Percentiles rank a stretch among this genome's conserved stretches.
These are phyloP conservation scores for Nymphaea thermarum DNA, from an alignment of 164 flowering plant genomes.

Conservation along the genomic window DNA sequence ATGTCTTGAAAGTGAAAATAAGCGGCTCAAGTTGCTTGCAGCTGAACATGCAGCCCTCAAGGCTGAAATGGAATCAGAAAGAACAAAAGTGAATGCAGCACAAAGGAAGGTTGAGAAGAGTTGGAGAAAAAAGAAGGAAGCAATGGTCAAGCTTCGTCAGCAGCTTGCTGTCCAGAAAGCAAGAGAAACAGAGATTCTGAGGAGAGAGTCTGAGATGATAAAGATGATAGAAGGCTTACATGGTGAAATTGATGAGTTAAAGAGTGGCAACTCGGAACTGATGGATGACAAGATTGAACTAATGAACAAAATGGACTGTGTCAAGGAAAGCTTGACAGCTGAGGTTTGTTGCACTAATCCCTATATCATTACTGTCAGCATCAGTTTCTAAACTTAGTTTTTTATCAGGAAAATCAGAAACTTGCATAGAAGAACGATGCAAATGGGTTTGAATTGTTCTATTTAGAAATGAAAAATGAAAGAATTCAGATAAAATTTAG, in stretches of 20 bases:
- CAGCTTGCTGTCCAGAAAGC: slow-evolving; percentile 21
- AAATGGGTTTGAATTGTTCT: too few species aligned
- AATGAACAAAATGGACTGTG: slow-evolving; percentile 17
- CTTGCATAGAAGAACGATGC: too few species aligned
- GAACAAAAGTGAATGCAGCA: slow-evolving; percentile 24
- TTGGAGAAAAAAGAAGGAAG: slow-evolving; percentile 15
- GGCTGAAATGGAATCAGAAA: slow-evolving; percentile 21
- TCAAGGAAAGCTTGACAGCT: not conserved
- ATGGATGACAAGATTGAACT: slow-evolving; percentile 34
- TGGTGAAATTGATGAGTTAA: slow-evolving; percentile 23
- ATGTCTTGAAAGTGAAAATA: slow-evolving; percentile 23
- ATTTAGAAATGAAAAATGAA: too few species aligned
- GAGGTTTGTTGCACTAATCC: too few species aligned
- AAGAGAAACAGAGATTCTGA: slow-evolving; percentile 27
- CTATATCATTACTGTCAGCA: not conserved
- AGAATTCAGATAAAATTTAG: too few species aligned
- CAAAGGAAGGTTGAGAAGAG: slow-evolving; percentile 36
- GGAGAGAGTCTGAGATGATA: slow-evolving; percentile 19
- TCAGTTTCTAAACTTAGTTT: not conserved
- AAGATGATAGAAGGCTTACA: slow-evolving; percentile 19
- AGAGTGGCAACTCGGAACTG: slow-evolving; percentile 11
- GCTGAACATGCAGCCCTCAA: slow-evolving; percentile 18
- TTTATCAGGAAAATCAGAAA: too few species aligned
- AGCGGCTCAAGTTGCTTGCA: slow-evolving; percentile 20
- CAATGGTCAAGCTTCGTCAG: slow-evolving; percentile 9